phyloP scores from a whole-genome alignment of 371 early-diverging fungal genomes.

The Rhizopus arrhizus region DNA sequence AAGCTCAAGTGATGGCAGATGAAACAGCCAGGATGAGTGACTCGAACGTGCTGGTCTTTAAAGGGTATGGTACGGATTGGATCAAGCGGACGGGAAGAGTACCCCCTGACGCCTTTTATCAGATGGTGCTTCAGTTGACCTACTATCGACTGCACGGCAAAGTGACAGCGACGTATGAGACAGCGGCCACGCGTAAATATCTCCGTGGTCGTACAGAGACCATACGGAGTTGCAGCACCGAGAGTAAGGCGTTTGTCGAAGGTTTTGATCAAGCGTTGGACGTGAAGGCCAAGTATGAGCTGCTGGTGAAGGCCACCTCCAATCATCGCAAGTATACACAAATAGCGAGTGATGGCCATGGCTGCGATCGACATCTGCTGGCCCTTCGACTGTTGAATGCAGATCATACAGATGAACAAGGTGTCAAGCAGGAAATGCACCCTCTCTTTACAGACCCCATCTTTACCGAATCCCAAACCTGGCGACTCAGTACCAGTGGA shows the following conservation, averaged over 20 bases:
- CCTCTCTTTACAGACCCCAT: slow-evolving; percentile 78
- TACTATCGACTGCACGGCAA: slow-evolving; percentile 73
- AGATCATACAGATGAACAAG: slow-evolving; percentile 31
- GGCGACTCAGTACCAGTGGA: slow-evolving; percentile 78
- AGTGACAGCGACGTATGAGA: slow-evolving; percentile 79
- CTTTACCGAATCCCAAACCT: slow-evolving; percentile 63
- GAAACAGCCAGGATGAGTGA: slow-evolving; percentile 63
- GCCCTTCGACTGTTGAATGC: slow-evolving; percentile 67
- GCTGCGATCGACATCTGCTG: slow-evolving; percentile 84
- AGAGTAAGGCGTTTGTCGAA: slow-evolving; percentile 66
- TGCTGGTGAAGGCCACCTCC: slow-evolving; percentile 63
- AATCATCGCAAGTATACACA: slow-evolving; percentile 68
- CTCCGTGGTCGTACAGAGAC: slow-evolving; percentile 88
- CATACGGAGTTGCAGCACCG: slow-evolving; percentile 70
- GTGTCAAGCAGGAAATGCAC: slow-evolving; percentile 43
- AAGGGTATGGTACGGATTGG: slow-evolving; percentile 45
- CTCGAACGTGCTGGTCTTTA: slow-evolving; percentile 63
- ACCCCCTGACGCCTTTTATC: slow-evolving; percentile 86
- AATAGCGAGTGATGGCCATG: slow-evolving; percentile 74
- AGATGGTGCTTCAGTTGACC: slow-evolving; percentile 85
- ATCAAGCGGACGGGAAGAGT: slow-evolving; percentile 73
- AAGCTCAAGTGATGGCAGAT: slow-evolving; percentile 60
- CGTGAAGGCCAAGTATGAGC: slow-evolving; percentile 46
- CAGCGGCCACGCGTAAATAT: slow-evolving; percentile 79
- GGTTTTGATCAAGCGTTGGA: slow-evolving; percentile 53